Evolutionary conservation across 148 eudicot genomes (phyloP).

Genomic region (Chenopodium suecicum): DNA sequence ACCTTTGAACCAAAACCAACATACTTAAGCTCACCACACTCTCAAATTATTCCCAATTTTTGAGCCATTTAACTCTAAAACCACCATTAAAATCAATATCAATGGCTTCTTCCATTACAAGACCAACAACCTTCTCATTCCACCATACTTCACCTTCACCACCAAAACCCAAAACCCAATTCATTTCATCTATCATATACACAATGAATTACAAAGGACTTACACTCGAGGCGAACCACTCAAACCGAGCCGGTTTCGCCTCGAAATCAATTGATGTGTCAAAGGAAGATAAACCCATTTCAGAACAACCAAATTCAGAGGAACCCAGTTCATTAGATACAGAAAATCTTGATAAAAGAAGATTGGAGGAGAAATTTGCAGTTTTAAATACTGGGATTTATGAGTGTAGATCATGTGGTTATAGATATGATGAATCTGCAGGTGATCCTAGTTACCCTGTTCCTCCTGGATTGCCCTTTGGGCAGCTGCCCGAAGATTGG

Average conservation of each 20-base stretch:
- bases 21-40: not conserved
- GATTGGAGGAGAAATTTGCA: slow-evolving; percentile 85
- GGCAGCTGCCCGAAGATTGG: slow-evolving; percentile 89
- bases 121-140: slow-evolving; percentile 39
- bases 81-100: not conserved
- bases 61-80: not conserved
- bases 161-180: slow-evolving; percentile 42
- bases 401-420: slow-evolving; percentile 95
- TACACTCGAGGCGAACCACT: slow-evolving; percentile 13
- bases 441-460: slow-evolving; percentile 88
- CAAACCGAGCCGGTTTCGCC: slow-evolving; percentile 13
- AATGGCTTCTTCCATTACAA: slow-evolving; percentile 59
- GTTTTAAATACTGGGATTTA: slow-evolving; percentile 86
- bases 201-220: slow-evolving; percentile 31
- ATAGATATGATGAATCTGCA: slow-evolving; percentile 53
- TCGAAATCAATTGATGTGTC: slow-evolving; percentile 70
- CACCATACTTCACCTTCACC: slow-evolving; percentile 37
- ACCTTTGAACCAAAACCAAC: not conserved
- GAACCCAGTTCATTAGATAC: slow-evolving; percentile 28
- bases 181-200: slow-evolving; percentile 23
- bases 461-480: slow-evolving; percentile 81
- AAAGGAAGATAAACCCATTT: slow-evolving; percentile 73
- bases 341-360: slow-evolving; percentile 40
- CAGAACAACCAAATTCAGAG: slow-evolving; percentile 36
- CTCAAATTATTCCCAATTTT: not conserved